phyloP scores from a whole-genome alignment of 2,329 filamentous ascomycete genomes.

The Ceratocystis eucalypticola region DNA sequence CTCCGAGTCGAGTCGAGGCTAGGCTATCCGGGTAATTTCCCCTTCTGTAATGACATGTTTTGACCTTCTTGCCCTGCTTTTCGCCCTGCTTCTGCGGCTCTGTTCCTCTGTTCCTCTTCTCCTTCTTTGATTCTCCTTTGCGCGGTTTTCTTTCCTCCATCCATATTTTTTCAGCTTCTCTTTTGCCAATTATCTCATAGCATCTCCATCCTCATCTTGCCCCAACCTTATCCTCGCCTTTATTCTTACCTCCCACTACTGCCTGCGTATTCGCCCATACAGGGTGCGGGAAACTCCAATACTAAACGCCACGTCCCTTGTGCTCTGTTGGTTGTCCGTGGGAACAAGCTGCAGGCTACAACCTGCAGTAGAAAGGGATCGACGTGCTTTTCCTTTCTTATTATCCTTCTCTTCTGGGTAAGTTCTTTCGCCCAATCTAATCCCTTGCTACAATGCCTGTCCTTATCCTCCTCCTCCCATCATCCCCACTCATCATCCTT shows the following conservation, averaged over 20 bases:
- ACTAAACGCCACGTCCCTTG: too few relatives aligned
- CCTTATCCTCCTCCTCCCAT: not conserved
- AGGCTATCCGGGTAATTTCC: not conserved
- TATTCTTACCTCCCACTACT: not conserved
- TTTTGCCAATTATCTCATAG: not conserved
- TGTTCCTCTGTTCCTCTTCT: not conserved
- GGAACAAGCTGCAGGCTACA: not conserved
- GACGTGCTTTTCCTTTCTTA: not conserved
- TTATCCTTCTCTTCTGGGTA: not conserved
- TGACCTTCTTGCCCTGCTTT: not conserved
- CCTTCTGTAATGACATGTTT: not conserved
- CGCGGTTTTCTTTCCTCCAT: not conserved
- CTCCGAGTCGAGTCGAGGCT: not conserved
- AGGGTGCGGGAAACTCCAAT: not conserved
- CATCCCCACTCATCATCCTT: not conserved
- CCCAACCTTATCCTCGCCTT: not conserved
- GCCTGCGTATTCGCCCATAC: not conserved
- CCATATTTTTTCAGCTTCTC: not conserved
- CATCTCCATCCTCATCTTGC: not conserved
- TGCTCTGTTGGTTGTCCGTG: too few relatives aligned
- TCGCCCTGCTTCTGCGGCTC: not conserved
- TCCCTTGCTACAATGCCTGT: not conserved
- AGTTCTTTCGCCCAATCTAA: not conserved
- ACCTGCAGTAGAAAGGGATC: not conserved
- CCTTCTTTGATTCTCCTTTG: not conserved